Evolutionary conservation across 148 eudicot species (phyloP).

Genomic region (Silene latifolia): DNA sequence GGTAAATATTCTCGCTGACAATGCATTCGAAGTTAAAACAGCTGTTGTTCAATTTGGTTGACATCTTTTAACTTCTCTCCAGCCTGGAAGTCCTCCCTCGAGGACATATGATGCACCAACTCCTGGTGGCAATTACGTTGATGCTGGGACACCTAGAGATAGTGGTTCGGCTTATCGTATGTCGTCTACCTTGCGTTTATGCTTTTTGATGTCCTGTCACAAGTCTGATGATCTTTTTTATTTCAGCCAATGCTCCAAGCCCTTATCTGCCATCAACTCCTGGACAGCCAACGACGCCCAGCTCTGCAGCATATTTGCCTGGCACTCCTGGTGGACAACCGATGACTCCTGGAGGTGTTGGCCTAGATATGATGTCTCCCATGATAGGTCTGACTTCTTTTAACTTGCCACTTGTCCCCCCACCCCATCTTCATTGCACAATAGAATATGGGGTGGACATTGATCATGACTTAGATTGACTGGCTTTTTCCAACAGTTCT

Average conservation of each 20-base stretch:
- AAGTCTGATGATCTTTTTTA: background rate
- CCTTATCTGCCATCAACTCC: constrained; percentile 98
- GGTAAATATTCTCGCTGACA: constrained; percentile 33
- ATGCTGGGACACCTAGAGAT: constrained; percentile 91
- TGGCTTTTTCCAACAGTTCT: background rate
- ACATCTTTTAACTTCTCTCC: constrained; percentile 17
- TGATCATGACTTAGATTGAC: background rate
- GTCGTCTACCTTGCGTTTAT: constrained; percentile 3
- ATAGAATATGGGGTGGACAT: background rate
- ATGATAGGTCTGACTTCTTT: constrained; percentile 51
- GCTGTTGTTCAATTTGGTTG: constrained; percentile 6
- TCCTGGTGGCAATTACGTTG: constrained; percentile 73
- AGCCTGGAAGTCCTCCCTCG: constrained; percentile 92
- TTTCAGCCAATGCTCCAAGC: constrained; percentile 93
- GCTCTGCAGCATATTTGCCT: constrained; percentile 79
- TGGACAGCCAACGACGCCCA: constrained; percentile 92
- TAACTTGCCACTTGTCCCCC: background rate
- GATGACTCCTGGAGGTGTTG: constrained; percentile 97
- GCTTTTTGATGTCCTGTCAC: background rate
- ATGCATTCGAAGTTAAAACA: constrained; percentile 3
- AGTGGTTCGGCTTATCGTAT: constrained; percentile 74
- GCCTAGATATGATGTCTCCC: constrained; percentile 97
- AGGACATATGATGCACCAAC: constrained; percentile 93
- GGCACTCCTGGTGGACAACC: constrained; percentile 99
- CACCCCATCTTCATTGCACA: background rate